Base-by-base conservation (phyloP, 768 basidiomycete species). In the Stropharia rugosoannulata region DNA sequence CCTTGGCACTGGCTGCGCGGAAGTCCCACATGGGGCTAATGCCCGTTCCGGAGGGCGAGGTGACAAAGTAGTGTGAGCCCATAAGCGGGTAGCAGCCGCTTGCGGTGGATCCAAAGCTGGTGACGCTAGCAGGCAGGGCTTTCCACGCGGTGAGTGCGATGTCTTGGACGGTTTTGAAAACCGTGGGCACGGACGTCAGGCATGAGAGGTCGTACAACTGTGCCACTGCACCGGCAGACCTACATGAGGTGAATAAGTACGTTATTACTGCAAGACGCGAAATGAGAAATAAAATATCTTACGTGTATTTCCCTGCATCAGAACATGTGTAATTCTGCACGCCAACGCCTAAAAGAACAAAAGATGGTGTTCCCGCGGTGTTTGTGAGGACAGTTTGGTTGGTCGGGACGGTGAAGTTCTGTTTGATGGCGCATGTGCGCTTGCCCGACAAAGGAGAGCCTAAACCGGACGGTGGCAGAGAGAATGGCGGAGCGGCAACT, bases 1-100 rank as follows among this genome's bases (percentile, higher is more conserved):
- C 78, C 37, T 68, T 64, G 15, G 70, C 68, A n/a, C 63, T 61
- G 3, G 71, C 74, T 5, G 74, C 73, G 10, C 78, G 75, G 69
- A 82, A 82, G 66, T 86, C 86, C 77, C 83, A 83, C 59, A 79
- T 75, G 1, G 86, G 83, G 53, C 72, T 69, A 27, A 71, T 35
- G 13, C 77, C 79, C 3, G 66, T 65, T 4, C 75, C 77, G 4
- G 73, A 68, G 4, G 78, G 70, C 64, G 80, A 80, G 0, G 71
- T 64, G 36, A 82, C 72, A 66, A 84, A 89, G 73, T 79, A 86
- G 60, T 88, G 84, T 56, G 82, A 75, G 12, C 79, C 79, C 62
- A 59, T 32, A 15, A 54, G 51, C 3, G 50, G 54, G 54, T 59
- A 18, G 42, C 51, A 54, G 16, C 51, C 51, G 42, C 53, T 50